A percentile compares a stretch with the other conserved stretches of the same genome.
phyloP scores from a whole-genome alignment of 805 yeast genomes.

The Saccharomycopsis oosterbeekiorum region DNA sequence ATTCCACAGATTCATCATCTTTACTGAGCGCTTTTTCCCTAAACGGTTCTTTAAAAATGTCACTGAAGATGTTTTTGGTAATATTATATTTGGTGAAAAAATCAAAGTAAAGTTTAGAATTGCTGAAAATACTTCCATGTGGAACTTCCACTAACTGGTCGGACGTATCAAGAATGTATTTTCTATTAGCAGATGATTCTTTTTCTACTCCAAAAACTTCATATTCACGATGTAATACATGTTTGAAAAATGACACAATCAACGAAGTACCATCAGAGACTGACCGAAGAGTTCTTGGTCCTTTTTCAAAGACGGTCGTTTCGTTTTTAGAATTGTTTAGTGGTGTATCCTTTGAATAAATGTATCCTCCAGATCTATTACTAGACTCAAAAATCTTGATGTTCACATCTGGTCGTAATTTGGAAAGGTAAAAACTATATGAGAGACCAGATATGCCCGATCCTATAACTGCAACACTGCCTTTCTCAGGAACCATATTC shows the following conservation, averaged over 20 bases:
- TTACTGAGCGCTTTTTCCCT: not conserved
- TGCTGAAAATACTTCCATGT: constrained; percentile 20
- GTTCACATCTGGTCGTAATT: constrained; percentile 66
- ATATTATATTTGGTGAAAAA: constrained; percentile 32
- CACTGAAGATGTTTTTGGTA: constrained; percentile 34
- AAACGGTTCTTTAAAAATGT: constrained; percentile 35
- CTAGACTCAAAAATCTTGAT: constrained; percentile 54
- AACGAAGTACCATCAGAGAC: constrained; percentile 67
- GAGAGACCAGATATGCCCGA: constrained; percentile 84
- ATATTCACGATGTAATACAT: constrained; percentile 34
- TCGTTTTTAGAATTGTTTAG: constrained; percentile 20
- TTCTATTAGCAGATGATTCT: constrained; percentile 56
- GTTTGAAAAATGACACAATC: constrained; percentile 47
- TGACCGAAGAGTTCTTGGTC: constrained; percentile 87
- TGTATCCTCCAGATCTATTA: constrained; percentile 68
- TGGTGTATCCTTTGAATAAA: constrained; percentile 36
- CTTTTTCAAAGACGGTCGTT: constrained; percentile 53
- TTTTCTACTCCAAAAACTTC: constrained; percentile 51
- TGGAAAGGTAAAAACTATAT: constrained; percentile 55
- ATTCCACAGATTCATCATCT: constrained; percentile 61
- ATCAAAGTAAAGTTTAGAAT: constrained; percentile 26
- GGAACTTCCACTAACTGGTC: constrained; percentile 48
- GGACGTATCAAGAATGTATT: constrained; percentile 45
- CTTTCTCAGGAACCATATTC: not conserved
- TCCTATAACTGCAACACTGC: constrained; percentile 59